Conservation (phyloP, 2,329 filamentous ascomycete species). For the Ramularia collo-cygni region DNA sequence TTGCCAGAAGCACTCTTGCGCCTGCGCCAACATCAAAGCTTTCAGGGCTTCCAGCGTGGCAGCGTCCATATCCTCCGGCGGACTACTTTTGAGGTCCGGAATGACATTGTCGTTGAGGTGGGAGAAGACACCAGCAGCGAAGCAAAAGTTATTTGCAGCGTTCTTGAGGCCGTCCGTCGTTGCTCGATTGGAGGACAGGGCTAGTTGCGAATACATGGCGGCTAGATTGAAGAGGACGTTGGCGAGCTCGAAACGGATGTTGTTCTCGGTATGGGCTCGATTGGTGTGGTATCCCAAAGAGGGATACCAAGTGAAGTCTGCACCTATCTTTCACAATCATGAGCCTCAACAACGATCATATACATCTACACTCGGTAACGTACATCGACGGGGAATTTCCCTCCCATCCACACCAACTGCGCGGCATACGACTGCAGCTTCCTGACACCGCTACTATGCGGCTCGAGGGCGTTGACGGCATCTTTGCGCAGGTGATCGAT, state of each 20-base stretch:
- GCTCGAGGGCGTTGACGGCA: slow-evolving; percentile 82
- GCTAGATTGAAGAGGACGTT: slow-evolving; percentile 92
- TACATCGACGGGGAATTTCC: slow-evolving; percentile 94
- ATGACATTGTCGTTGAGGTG: slow-evolving; percentile 72
- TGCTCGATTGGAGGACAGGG: slow-evolving; percentile 68
- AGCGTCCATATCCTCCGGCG: slow-evolving; percentile 92
- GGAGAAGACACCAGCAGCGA: slow-evolving; percentile 73
- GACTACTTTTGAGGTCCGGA: slow-evolving; percentile 68
- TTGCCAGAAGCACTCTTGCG: slow-evolving; percentile 96
- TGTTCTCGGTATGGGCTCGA: slow-evolving; percentile 45
- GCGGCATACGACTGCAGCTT: slow-evolving; percentile 89
- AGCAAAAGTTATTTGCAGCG: slow-evolving; percentile 84
- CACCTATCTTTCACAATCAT: slow-evolving; percentile 56
- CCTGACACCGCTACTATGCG: slow-evolving; percentile 76
- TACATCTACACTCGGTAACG: no score
- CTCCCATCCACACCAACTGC: slow-evolving; percentile 85
- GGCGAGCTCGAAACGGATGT: slow-evolving; percentile 73
- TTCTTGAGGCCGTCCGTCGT: slow-evolving; percentile 77
- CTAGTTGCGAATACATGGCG: slow-evolving; percentile 87
- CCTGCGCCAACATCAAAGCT: slow-evolving; percentile 81
- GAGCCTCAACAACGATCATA: no score
- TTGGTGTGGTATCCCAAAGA: slow-evolving; percentile 64
- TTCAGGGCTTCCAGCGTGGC: slow-evolving; percentile 77
- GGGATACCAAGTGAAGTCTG: slow-evolving; percentile 95
- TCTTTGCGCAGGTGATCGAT: slow-evolving; percentile 78